Percentiles rank a stretch among this genome's conserved stretches.
phyloP scores from a whole-genome alignment of 345 rosid species.

The Psidium guajava region DNA sequence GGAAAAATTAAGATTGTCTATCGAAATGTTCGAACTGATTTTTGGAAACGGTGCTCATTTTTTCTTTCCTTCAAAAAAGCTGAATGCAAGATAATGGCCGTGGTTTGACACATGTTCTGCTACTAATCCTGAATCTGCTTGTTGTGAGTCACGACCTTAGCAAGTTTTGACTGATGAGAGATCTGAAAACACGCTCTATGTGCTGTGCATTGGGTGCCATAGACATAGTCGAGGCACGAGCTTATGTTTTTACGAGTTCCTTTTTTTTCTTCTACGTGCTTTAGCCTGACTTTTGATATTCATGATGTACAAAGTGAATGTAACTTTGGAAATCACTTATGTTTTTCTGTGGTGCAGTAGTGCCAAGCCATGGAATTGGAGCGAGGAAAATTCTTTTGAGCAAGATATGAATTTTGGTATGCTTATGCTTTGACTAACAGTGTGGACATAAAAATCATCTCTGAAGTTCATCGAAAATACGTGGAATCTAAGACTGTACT shows the following conservation, averaged over 20 bases:
- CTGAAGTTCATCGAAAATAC: background rate
- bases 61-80: background rate
- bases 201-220: background rate
- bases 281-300: background rate
- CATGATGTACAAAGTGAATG: background rate
- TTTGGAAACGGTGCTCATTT: background rate
- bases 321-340: background rate
- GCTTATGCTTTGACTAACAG: background rate
- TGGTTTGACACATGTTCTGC: background rate
- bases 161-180: background rate
- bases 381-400: constrained; percentile 13
- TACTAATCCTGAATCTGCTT: background rate
- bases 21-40: background rate
- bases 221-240: background rate
- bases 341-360: constrained; percentile 10
- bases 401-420: constrained; percentile 29
- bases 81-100: background rate
- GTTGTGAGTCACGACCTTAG: background rate
- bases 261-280: background rate
- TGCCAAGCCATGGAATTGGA: constrained; percentile 31
- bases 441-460: background rate
- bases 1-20: background rate
- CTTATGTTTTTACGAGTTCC: background rate
- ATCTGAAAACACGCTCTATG: background rate
- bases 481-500: background rate